Percentiles rank a stretch among this genome's conserved stretches.
Evolutionary conservation across 2,329 filamentous ascomycete genomes (phyloP).

Genomic region (Neofusicoccum sp.): DNA sequence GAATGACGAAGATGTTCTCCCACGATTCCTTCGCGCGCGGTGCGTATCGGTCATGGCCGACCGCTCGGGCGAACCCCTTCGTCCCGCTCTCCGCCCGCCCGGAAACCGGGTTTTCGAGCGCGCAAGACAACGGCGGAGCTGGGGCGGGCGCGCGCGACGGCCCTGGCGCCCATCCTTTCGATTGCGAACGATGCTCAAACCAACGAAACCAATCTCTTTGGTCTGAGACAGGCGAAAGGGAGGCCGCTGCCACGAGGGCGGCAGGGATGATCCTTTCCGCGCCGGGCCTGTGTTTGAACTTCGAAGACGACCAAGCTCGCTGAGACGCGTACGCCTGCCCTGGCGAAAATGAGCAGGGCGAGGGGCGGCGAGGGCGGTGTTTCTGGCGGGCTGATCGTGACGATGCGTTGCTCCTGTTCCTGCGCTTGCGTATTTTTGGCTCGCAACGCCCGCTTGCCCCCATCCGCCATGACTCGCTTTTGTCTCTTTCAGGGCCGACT

Average conservation of each 20-base stretch:
- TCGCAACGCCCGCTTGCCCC: neutral
- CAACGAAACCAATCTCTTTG: neutral
- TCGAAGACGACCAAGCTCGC: neutral
- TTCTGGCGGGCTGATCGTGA: neutral
- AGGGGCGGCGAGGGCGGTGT: too few relatives aligned
- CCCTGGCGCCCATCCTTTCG: neutral
- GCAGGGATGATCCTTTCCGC: neutral
- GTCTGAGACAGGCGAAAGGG: neutral
- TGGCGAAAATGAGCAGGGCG: neutral
- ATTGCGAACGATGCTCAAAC: slow-evolving; percentile 1
- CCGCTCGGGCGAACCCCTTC: neutral
- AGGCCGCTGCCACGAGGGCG: slow-evolving; percentile 4
- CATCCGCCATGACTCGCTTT: neutral
- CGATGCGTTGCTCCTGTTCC: neutral
- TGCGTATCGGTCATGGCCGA: neutral
- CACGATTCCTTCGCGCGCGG: neutral
- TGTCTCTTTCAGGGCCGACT: neutral
- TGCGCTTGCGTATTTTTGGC: neutral
- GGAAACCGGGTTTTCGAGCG: neutral
- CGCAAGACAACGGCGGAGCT: neutral
- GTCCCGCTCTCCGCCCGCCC: neutral
- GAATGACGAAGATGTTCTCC: neutral
- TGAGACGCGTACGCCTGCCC: neutral
- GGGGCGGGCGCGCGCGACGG: neutral
- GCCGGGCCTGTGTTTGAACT: neutral